Base-by-base conservation (phyloP, 2,329 filamentous ascomycete genomes). In the Ophiobolus disseminans region DNA sequence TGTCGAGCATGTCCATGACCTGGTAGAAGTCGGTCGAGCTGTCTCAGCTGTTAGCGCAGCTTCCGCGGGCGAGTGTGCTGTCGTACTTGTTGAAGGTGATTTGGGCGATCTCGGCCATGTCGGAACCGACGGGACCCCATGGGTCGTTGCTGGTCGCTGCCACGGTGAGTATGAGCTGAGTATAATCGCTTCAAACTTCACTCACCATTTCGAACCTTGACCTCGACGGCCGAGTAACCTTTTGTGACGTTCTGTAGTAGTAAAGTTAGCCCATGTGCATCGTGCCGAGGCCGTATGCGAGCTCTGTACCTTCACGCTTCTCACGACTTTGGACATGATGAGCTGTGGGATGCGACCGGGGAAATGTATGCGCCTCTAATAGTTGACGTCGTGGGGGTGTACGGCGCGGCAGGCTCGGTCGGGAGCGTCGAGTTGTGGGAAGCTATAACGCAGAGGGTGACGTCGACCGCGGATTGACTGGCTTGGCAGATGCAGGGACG, bases 1-100 rank as follows among this genome's bases (percentile, higher is more conserved):
- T 97, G 77, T 99, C 94, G 61, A 99, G 82, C 91, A 99, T 99
- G 74, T 99, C 94, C 88, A 99, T 96, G 67, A 99, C 97, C 73
- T 99, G 93, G 79, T 96, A 96, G 78, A 99, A 99, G 74, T 97
- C 94, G 75, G 89, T 93, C 26, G 91, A 92, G 70, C 93, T 96
- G 63, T 31, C 26, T 37, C 30, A 48, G 17, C 34, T 34, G 57
- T 73, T 58, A 73, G 68, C 60, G 59, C 53, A 48, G 48, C 53
- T 37, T 38, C 40, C 35, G 32, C 28, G 38, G 40, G 10, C 20
- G 38, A 14, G 28, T 13, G 43, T 21, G 32, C 23, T 30, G 36
- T 76, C 88, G 69, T 86, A 97, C 93, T 90, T 95, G 79, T 95
- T 96, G 79, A 92, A 99, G 40, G 94, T 97, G 82, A 97, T 87